Conservation (phyloP, 2,329 filamentous ascomycete species). For the Aphanoascus verrucosus region DNA sequence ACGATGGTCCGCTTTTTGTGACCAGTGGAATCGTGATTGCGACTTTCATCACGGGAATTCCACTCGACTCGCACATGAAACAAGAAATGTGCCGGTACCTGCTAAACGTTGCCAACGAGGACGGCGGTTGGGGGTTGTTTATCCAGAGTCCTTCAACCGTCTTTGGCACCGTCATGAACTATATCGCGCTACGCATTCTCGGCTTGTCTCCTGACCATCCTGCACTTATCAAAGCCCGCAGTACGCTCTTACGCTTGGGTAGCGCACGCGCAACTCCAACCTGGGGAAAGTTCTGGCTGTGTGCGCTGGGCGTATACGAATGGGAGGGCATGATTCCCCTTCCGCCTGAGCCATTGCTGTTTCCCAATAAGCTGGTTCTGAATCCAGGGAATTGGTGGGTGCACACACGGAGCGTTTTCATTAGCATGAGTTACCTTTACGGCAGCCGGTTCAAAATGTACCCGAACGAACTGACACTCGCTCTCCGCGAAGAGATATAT, state of each 20-base stretch:
- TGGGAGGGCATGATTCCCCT: constrained; percentile 9
- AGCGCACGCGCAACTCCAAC: neutral
- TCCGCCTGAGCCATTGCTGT: constrained; percentile 3
- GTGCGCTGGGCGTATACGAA: constrained; percentile 1
- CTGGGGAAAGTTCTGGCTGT: constrained; percentile 12
- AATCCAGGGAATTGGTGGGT: constrained; percentile 11
- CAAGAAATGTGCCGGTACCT: neutral
- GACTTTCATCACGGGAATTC: neutral
- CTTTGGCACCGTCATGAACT: constrained; percentile 2
- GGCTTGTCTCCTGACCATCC: neutral
- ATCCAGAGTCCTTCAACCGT: neutral
- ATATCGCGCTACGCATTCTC: neutral
- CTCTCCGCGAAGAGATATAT: constrained; percentile 9
- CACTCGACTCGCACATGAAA: neutral
- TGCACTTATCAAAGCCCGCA: constrained; percentile 1
- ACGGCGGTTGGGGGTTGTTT: constrained; percentile 3
- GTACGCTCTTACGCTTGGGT: neutral
- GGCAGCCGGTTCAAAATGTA: neutral
- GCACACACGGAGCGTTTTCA: constrained; percentile 2
- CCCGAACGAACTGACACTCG: neutral
- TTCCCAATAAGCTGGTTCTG: constrained; percentile 1
- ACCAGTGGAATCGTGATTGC: constrained; percentile 4
- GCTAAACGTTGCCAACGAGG: constrained; percentile 1
- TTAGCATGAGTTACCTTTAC: constrained; percentile 5
- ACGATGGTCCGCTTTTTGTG: constrained; percentile 8